phyloP scores from a whole-genome alignment of 768 basidiomycete genomes.

The Macrolepiota fuliginosa region DNA sequence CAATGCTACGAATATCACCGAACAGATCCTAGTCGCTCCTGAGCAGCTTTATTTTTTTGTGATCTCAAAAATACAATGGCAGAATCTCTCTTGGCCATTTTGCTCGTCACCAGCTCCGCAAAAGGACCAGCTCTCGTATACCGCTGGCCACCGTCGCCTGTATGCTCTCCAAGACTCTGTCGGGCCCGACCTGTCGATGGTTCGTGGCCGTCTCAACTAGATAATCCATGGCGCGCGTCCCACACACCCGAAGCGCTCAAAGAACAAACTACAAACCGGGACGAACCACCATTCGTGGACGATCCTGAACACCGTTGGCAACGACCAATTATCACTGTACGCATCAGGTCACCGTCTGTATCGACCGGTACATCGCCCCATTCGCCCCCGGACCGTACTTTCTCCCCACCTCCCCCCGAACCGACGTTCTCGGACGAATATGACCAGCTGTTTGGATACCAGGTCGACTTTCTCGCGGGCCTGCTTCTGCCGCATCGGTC shows the following conservation, averaged over 20 bases:
- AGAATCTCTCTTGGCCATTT: constrained; percentile 74
- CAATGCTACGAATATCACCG: not conserved
- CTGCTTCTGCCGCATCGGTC: constrained; percentile 75
- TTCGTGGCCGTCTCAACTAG: constrained; percentile 48
- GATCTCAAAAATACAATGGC: constrained; percentile 46
- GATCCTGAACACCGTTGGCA: constrained; percentile 66
- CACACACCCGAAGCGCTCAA: constrained; percentile 28
- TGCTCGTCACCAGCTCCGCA: constrained; percentile 83
- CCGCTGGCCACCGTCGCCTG: constrained; percentile 80
- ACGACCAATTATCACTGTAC: constrained; percentile 39
- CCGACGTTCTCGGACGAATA: constrained; percentile 45
- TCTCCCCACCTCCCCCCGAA: constrained; percentile 36
- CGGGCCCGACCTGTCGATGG: constrained; percentile 58
- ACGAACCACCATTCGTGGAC: constrained; percentile 21
- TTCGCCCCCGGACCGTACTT: constrained; percentile 48
- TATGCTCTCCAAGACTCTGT: constrained; percentile 61
- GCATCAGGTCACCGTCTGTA: constrained; percentile 53
- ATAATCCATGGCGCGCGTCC: constrained; percentile 75
- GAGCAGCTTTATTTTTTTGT: not conserved
- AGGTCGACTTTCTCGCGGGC: constrained; percentile 75
- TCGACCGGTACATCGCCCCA: constrained; percentile 39
- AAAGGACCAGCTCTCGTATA: constrained; percentile 78
- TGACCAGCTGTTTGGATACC: constrained; percentile 75
- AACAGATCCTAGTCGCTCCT: not conserved
- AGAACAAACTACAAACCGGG: constrained; percentile 22